Evolutionary conservation across 495 filamentous ascomycete species (phyloP).

Genomic region (Clavariopsis aquatica): DNA sequence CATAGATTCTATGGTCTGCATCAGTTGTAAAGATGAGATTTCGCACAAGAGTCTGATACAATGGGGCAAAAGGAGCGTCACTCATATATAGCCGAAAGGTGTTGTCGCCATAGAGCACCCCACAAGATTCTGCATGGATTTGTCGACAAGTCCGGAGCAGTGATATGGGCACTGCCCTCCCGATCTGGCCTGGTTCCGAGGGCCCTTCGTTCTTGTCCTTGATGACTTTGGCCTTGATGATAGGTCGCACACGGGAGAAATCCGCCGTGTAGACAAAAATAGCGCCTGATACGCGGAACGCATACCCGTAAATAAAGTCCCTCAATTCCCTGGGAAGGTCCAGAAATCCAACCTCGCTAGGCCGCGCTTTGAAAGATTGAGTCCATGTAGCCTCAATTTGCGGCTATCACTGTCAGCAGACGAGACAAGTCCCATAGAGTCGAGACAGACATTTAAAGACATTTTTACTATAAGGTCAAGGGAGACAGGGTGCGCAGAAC

Average conservation of each 20-base stretch:
- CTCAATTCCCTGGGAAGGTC: conserved; percentile 26
- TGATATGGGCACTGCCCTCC: neutral
- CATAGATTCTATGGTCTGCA: conserved; percentile 15
- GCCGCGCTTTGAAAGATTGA: conserved; percentile 10
- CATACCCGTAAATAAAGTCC: conserved; percentile 15
- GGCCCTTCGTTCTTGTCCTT: conserved; percentile 15
- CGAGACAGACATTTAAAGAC: conserved; percentile 1
- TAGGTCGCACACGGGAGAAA: neutral
- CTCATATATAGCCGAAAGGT: conserved; percentile 17
- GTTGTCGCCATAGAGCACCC: conserved; percentile 42
- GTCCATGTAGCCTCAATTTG: conserved; percentile 12
- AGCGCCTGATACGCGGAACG: conserved; percentile 12
- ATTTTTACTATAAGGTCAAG: neutral
- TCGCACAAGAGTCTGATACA: conserved; percentile 3
- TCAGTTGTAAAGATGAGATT: conserved; percentile 20
- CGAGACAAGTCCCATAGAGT: neutral
- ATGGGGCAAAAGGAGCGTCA: conserved; percentile 10
- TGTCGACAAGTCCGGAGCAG: conserved; percentile 39
- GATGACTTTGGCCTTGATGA: conserved; percentile 11
- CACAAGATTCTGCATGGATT: conserved; percentile 36
- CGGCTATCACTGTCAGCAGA: conserved; percentile 3
- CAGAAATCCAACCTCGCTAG: conserved; percentile 7
- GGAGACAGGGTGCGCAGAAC: neutral
- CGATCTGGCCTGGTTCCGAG: conserved; percentile 1
- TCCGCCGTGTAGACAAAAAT: conserved; percentile 21